These are phyloP conservation scores for Aspergillus neotritici DNA, from an alignment of 2,329 filamentous ascomycete genomes.

Conservation along the genomic window DNA sequence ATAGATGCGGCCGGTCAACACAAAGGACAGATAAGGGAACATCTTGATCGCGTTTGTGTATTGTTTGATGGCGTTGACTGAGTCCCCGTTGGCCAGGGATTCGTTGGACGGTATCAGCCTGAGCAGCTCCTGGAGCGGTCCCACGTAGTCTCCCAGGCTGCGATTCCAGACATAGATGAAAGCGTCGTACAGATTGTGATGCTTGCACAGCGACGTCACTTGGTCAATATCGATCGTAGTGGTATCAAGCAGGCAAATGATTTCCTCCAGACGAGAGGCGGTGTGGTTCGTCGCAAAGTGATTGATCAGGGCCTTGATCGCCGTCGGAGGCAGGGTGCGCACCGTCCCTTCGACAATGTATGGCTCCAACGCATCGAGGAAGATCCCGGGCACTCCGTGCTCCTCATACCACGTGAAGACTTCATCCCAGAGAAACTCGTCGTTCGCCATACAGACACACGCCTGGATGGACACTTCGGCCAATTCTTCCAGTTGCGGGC, in stretches of 20 bases:
- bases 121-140: slow-evolving; percentile 79
- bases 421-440: slow-evolving; percentile 83
- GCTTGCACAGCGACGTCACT: slow-evolving; percentile 82
- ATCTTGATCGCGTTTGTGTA: slow-evolving; percentile 73
- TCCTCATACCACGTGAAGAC: slow-evolving; percentile 89
- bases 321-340: slow-evolving; percentile 67
- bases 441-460: slow-evolving; percentile 69
- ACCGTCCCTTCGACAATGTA: slow-evolving; percentile 78
- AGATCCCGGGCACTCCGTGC: slow-evolving; percentile 63
- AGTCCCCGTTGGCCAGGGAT: slow-evolving; percentile 33
- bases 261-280: slow-evolving; percentile 77
- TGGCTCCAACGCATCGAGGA: slow-evolving; percentile 81
- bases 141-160: slow-evolving; percentile 81
- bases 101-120: slow-evolving; percentile 31
- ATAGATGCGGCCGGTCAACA: slow-evolving; percentile 83
- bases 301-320: slow-evolving; percentile 78
- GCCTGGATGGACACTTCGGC: slow-evolving; percentile 78
- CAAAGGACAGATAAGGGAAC: slow-evolving; percentile 90
- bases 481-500: slow-evolving; percentile 65
- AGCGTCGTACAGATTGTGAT: slow-evolving; percentile 88
- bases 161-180: slow-evolving; percentile 96
- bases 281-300: slow-evolving; percentile 73
- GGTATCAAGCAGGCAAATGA: slow-evolving; percentile 89
- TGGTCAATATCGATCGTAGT: slow-evolving; percentile 90
- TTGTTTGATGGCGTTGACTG: slow-evolving; percentile 52